Evolutionary conservation across 257 asterid species (phyloP).

Genomic region (Misopates orontium): DNA sequence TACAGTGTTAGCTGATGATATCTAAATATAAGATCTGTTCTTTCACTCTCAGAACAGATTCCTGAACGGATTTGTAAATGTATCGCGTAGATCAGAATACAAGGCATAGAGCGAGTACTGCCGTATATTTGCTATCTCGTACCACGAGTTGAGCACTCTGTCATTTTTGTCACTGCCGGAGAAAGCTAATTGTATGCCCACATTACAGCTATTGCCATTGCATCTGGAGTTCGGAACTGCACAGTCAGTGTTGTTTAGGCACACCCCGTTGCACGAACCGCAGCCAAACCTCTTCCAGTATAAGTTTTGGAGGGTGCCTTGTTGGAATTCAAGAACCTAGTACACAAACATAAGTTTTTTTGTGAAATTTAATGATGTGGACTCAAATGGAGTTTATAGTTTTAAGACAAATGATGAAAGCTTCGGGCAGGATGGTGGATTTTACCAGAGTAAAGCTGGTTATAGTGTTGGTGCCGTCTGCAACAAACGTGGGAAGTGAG

Average conservation of each 20-base stretch:
- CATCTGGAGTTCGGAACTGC: conserved; percentile 65
- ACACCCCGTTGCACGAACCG: conserved; percentile 55
- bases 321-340: conserved; percentile 86
- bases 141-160: conserved; percentile 77
- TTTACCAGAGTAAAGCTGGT: conserved; percentile 89
- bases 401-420: neutral
- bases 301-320: conserved; percentile 73
- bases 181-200: conserved; percentile 79
- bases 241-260: conserved; percentile 83
- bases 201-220: conserved; percentile 44
- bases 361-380: neutral
- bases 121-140: conserved; percentile 81
- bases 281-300: conserved; percentile 91
- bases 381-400: neutral
- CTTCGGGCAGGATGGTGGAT: neutral
- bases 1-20: neutral
- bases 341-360: neutral
- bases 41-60: conserved; percentile 48
- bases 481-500: conserved; percentile 72
- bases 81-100: conserved; percentile 51
- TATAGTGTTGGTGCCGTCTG: conserved; percentile 54
- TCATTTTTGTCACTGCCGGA: conserved; percentile 82
- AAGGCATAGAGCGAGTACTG: conserved; percentile 72
- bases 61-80: conserved; percentile 51
- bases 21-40: neutral